Evolutionary conservation across 202 grass and related monocot genomes (phyloP).

Genomic region (Bolboschoenoplectus hybrid): DNA sequence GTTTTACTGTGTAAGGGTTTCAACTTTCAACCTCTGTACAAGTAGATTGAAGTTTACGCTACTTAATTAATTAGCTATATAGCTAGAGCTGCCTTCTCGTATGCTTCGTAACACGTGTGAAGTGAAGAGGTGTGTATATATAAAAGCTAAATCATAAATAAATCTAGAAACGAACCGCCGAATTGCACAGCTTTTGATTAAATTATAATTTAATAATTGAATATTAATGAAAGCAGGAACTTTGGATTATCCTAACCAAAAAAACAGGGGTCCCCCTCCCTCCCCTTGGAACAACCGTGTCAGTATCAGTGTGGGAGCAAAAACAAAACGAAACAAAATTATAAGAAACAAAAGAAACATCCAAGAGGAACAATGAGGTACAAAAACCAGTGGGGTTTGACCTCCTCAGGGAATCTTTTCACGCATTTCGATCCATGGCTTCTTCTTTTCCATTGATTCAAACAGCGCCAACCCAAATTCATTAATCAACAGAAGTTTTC

Average conservation of each 20-base stretch:
- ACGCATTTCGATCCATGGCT: neutral
- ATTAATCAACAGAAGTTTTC: neutral
- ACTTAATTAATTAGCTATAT: neutral
- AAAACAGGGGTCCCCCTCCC: neutral
- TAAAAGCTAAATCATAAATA: conserved; percentile 1
- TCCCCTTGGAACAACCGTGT: conserved; percentile 17
- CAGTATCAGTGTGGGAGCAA: conserved; percentile 33
- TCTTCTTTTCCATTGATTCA: neutral
- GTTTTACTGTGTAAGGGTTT: neutral
- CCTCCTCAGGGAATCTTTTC: conserved; percentile 38
- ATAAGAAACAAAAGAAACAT: conserved; percentile 41
- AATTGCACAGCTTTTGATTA: conserved; percentile 44
- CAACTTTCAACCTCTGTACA: neutral
- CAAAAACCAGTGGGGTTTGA: conserved; percentile 36
- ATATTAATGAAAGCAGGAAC: conserved; percentile 30
- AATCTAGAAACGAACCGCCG: conserved; percentile 31
- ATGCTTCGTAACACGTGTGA: conserved; percentile 40
- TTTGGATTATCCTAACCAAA: conserved; percentile 38
- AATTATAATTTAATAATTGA: conserved; percentile 36
- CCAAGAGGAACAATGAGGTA: conserved; percentile 26
- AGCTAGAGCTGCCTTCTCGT: neutral
- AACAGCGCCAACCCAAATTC: neutral
- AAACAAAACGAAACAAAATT: neutral
- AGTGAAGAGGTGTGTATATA: neutral
- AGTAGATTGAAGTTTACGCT: conserved; percentile 15